Conservation (phyloP, 2,329 filamentous ascomycete species). For the Aureobasidium mangrovei region DNA sequence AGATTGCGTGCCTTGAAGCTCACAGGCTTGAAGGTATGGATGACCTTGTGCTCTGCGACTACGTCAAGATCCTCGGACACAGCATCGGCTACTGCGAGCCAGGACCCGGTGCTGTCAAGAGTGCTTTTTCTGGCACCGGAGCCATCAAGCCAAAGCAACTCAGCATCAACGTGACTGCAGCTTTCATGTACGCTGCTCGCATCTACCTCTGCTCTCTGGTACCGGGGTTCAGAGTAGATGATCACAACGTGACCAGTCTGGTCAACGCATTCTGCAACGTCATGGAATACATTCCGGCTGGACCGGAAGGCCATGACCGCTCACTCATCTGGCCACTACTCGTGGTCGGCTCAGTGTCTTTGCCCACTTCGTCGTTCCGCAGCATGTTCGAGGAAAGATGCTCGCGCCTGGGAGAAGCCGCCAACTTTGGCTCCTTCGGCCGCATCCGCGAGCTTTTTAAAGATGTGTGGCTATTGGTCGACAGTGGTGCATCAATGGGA, state of each 20-base stretch:
- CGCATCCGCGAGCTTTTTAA: conserved; percentile 68
- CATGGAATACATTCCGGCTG: conserved; percentile 74
- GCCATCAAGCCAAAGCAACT: conserved; percentile 75
- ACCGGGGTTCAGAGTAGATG: conserved; percentile 70
- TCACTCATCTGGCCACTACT: conserved; percentile 90
- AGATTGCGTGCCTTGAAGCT: conserved; percentile 91
- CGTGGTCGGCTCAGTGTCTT: conserved; percentile 71
- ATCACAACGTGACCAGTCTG: conserved; percentile 65
- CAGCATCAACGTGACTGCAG: conserved; percentile 76
- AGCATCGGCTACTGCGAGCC: conserved; percentile 76
- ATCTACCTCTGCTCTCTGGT: conserved; percentile 97
- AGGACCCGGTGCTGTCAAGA: conserved; percentile 31
- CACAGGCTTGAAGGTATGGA: conserved; percentile 77
- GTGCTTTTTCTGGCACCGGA: conserved; percentile 53
- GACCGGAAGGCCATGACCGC: conserved; percentile 75
- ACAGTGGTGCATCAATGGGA: conserved; percentile 47
- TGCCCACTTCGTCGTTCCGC: conserved; percentile 65
- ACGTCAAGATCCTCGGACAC: conserved; percentile 78
- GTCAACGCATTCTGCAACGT: conserved; percentile 68
- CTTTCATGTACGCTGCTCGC: conserved; percentile 85
- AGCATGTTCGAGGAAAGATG: conserved; percentile 68
- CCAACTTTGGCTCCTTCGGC: conserved; percentile 75
- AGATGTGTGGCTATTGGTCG: conserved; percentile 72
- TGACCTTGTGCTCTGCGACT: conserved; percentile 75
- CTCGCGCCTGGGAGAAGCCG: conserved; percentile 64